Percentiles rank a stretch among this genome's conserved stretches.
phyloP scores from a whole-genome alignment of 768 basidiomycete genomes.

The Cytidiella melzeri region DNA sequence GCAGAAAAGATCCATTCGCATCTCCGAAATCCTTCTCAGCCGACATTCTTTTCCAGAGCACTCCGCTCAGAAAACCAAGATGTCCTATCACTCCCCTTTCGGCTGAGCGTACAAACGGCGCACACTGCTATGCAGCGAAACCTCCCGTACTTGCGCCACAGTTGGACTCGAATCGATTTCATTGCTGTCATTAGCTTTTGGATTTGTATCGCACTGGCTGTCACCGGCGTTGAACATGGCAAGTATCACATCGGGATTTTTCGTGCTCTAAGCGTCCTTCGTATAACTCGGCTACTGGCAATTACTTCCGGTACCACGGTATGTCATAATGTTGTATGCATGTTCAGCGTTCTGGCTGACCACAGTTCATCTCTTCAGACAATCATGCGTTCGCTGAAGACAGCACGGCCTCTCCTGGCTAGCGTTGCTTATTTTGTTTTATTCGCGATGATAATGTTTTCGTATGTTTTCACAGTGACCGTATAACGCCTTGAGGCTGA shows the following conservation, averaged over 20 bases:
- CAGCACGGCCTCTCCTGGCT: conserved; percentile 81
- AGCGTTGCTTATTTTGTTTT: conserved; percentile 88
- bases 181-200: conserved; percentile 84
- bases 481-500: no score
- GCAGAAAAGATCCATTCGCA: conserved; percentile 31
- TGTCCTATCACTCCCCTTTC: conserved; percentile 53
- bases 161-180: conserved; percentile 88
- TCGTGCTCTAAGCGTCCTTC: conserved; percentile 79
- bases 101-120: conserved; percentile 48
- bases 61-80: conserved; percentile 41
- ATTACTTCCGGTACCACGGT: conserved; percentile 92
- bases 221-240: conserved; percentile 61
- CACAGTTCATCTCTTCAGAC: conserved; percentile 36
- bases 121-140: conserved; percentile 56
- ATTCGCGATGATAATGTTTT: conserved; percentile 86
- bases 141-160: conserved; percentile 86
- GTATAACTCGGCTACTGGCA: conserved; percentile 75
- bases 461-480: conserved; percentile 47
- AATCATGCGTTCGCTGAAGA: conserved; percentile 90
- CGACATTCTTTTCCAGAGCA: conserved; percentile 45
- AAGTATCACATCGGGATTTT: conserved; percentile 77
- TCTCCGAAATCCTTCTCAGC: conserved; percentile 39
- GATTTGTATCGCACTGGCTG: conserved; percentile 71
- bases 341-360: no score
- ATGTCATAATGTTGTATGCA: conserved; percentile 23